Percentiles rank a stretch among this genome's conserved stretches.
Evolutionary conservation across 2,329 filamentous ascomycete genomes (phyloP).

Genomic region (Ceratocystis variospora): DNA sequence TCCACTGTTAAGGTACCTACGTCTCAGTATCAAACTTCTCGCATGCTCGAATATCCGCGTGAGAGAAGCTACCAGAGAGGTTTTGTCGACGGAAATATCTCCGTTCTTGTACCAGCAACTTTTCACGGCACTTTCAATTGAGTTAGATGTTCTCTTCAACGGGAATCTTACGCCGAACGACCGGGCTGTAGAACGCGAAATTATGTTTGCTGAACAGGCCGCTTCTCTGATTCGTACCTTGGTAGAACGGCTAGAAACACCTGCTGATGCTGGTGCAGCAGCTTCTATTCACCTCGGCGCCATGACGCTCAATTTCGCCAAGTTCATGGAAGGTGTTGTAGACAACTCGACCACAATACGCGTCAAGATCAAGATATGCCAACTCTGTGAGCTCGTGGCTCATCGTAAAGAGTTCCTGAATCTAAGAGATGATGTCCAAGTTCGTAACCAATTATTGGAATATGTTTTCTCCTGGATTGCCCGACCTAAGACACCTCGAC

Average conservation of each 20-base stretch:
- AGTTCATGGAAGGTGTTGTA: conserved; percentile 45
- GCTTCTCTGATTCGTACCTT: conserved; percentile 49
- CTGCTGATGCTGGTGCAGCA: conserved; percentile 47
- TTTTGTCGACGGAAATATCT: conserved; percentile 51
- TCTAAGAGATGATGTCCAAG: conserved; percentile 52
- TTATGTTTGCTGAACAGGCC: conserved; percentile 54
- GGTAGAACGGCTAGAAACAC: conserved; percentile 50
- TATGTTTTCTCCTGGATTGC: conserved; percentile 57
- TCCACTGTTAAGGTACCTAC: conserved; percentile 45
- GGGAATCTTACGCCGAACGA: conserved; percentile 27
- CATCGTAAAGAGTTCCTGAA: conserved; percentile 55
- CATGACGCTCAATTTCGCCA: conserved; percentile 51
- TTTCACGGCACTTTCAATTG: conserved; percentile 50
- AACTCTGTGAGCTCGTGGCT: conserved; percentile 50
- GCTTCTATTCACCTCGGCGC: conserved; percentile 51
- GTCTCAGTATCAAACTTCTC: conserved; percentile 50
- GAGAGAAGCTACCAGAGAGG: conserved; percentile 52
- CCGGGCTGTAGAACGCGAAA: conserved; percentile 44
- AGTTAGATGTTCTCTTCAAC: conserved; percentile 49
- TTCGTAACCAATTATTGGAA: conserved; percentile 54
- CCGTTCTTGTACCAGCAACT: conserved; percentile 47
- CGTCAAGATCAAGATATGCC: conserved; percentile 56
- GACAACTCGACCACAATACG: conserved; percentile 44
- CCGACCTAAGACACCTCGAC: conserved; percentile 39
- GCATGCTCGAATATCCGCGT: conserved; percentile 51